Evolutionary conservation across 495 filamentous ascomycete species (phyloP).

Genomic region (Podospora australis): DNA sequence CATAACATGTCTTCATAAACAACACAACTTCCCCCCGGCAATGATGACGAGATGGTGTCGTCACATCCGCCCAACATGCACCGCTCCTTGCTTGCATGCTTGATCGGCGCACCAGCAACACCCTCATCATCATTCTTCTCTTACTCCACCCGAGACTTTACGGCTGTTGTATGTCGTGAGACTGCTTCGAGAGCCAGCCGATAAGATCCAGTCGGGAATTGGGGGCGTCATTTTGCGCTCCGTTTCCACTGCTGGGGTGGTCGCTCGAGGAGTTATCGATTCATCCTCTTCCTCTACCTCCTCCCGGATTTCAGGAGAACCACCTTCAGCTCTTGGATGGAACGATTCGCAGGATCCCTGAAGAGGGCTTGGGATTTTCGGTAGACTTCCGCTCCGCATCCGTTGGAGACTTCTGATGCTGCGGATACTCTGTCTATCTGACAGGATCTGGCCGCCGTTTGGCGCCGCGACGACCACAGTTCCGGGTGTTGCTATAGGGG

Average conservation of each 20-base stretch:
- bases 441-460: conserved; percentile 60
- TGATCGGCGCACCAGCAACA: conserved; percentile 1
- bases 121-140: conserved; percentile 1
- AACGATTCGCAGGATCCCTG: conserved; percentile 46
- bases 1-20: too few relatives aligned
- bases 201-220: conserved; percentile 53
- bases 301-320: conserved; percentile 25
- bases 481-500: conserved; percentile 58
- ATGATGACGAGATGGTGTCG: not conserved
- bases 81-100: not conserved
- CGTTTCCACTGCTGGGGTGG: conserved; percentile 2
- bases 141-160: conserved; percentile 14
- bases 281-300: conserved; percentile 31
- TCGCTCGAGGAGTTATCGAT: not conserved
- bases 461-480: conserved; percentile 68
- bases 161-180: conserved; percentile 31
- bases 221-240: conserved; percentile 50
- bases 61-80: too few relatives aligned
- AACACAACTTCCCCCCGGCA: too few relatives aligned
- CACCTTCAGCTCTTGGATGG: conserved; percentile 21
- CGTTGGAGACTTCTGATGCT: conserved; percentile 51
- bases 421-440: conserved; percentile 46
- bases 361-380: conserved; percentile 48
- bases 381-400: conserved; percentile 55
- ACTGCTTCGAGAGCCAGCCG: conserved; percentile 40